A percentile compares a stretch with the other conserved stretches of the same genome.
Conservation (phyloP, 139 green algal genomes). For the Coelastrella sp. region DNA sequence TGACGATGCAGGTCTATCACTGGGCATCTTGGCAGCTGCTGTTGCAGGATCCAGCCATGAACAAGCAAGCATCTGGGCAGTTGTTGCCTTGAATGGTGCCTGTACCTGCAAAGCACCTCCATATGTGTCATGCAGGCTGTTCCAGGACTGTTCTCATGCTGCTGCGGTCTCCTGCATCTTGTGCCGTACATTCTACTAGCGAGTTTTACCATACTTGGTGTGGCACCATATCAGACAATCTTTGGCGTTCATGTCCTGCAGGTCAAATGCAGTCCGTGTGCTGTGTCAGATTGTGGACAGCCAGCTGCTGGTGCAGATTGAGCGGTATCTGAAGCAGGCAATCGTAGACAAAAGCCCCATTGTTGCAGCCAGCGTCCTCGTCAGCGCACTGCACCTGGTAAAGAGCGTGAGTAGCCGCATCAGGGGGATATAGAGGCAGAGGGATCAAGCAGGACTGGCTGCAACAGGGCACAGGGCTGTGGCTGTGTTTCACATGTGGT, state of each 20-base stretch:
- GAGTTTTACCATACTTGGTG: too few species aligned
- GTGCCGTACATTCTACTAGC: too few species aligned
- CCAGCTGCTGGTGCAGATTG: conserved; percentile 88
- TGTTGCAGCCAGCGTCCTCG: conserved; percentile 85
- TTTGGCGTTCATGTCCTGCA: background rate
- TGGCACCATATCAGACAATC: too few species aligned
- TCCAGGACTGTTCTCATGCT: too few species aligned
- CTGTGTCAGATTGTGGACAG: conserved; percentile 96
- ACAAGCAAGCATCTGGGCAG: too few species aligned
- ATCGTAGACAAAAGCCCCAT: conserved; percentile 95
- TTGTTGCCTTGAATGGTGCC: too few species aligned
- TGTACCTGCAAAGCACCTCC: too few species aligned
- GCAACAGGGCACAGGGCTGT: background rate
- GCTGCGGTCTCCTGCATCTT: too few species aligned
- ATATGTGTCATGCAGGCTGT: too few species aligned
- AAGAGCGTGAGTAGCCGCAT: conserved; percentile 51
- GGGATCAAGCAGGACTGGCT: background rate
- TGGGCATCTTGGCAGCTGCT: too few species aligned
- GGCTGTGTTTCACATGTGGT: background rate
- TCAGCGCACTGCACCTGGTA: conserved; percentile 90
- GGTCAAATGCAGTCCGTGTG: conserved; percentile 96
- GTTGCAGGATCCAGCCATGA: too few species aligned
- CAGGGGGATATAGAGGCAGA: background rate
- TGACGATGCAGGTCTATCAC: too few species aligned
- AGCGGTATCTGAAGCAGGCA: conserved; percentile 97